A percentile compares a stretch with the other conserved stretches of the same genome.
Conservation (phyloP, 2,329 filamentous ascomycete genomes). For the Talaromyces sp. region DNA sequence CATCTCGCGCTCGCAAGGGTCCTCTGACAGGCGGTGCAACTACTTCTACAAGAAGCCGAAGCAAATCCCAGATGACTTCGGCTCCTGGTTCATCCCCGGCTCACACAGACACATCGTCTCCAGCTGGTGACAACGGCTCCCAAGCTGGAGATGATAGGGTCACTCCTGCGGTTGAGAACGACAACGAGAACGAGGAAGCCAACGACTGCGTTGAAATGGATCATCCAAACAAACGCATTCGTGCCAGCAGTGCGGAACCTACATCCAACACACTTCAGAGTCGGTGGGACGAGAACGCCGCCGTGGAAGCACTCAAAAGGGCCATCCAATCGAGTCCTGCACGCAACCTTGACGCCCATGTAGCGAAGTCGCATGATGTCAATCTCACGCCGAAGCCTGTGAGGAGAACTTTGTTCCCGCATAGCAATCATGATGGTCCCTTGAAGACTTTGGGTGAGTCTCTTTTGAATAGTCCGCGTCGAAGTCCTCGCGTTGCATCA, state of each 20-base stretch:
- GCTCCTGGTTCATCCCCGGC: slow-evolving; percentile 41
- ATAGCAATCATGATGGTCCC: slow-evolving; percentile 34
- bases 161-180: slow-evolving; percentile 38
- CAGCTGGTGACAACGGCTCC: slow-evolving; percentile 26
- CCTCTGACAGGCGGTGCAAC: slow-evolving; percentile 35
- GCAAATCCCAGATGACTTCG: slow-evolving; percentile 30
- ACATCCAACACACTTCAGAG: slow-evolving; percentile 34
- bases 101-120: slow-evolving; percentile 39
- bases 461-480: slow-evolving; percentile 50
- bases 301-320: slow-evolving; percentile 50
- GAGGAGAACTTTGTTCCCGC: slow-evolving; percentile 46
- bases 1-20: slow-evolving; percentile 37
- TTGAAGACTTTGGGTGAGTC: slow-evolving; percentile 40
- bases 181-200: slow-evolving; percentile 32
- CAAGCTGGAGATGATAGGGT: slow-evolving; percentile 31
- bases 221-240: slow-evolving; percentile 40
- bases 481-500: slow-evolving; percentile 40
- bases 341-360: slow-evolving; percentile 49
- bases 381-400: slow-evolving; percentile 57
- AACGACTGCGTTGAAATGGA: slow-evolving; percentile 25
- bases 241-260: slow-evolving; percentile 51
- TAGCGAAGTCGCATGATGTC: slow-evolving; percentile 46
- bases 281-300: slow-evolving; percentile 40
- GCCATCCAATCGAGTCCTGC: slow-evolving; percentile 63
- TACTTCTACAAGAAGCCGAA: slow-evolving; percentile 33